These are phyloP conservation scores for Cercophora samala DNA, from an alignment of 495 filamentous ascomycete genomes.

Conservation along the genomic window DNA sequence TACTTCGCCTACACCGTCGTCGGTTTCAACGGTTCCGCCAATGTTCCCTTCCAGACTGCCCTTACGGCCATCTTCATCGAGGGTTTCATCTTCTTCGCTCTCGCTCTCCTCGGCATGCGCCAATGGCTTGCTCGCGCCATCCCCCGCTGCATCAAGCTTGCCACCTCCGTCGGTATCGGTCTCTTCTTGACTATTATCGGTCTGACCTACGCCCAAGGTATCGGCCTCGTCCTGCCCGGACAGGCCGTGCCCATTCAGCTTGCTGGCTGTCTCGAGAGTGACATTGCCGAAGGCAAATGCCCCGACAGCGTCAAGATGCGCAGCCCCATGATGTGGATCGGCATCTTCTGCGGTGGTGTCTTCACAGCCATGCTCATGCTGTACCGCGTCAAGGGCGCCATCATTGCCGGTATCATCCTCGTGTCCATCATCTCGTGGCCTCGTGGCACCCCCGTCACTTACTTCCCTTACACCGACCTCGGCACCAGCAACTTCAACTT, in stretches of 20 bases:
- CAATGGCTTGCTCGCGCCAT: constrained; percentile 80
- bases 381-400: constrained; percentile 78
- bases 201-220: constrained; percentile 72
- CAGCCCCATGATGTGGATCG: constrained; percentile 75
- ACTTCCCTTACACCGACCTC: constrained; percentile 66
- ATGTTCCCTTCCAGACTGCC: constrained; percentile 65
- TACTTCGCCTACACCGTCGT: constrained; percentile 84
- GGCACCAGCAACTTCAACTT: constrained; percentile 71
- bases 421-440: constrained; percentile 86
- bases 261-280: constrained; percentile 57
- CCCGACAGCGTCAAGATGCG: constrained; percentile 61
- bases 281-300: constrained; percentile 48
- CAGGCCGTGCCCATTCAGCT: constrained; percentile 59
- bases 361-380: constrained; percentile 74
- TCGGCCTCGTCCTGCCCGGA: constrained; percentile 65
- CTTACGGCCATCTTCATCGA: constrained; percentile 82
- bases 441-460: constrained; percentile 65
- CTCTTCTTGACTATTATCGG: constrained; percentile 79
- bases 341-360: constrained; percentile 77
- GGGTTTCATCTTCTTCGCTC: constrained; percentile 65
- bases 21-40: constrained; percentile 63
- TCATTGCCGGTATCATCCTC: constrained; percentile 73
- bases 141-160: constrained; percentile 74
- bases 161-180: constrained; percentile 78
- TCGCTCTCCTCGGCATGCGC: constrained; percentile 71